A percentile compares a stretch with the other conserved stretches of the same genome.
phyloP scores from a whole-genome alignment of 1,284 basidiomycete genomes.

The Spongiforma sp. region DNA sequence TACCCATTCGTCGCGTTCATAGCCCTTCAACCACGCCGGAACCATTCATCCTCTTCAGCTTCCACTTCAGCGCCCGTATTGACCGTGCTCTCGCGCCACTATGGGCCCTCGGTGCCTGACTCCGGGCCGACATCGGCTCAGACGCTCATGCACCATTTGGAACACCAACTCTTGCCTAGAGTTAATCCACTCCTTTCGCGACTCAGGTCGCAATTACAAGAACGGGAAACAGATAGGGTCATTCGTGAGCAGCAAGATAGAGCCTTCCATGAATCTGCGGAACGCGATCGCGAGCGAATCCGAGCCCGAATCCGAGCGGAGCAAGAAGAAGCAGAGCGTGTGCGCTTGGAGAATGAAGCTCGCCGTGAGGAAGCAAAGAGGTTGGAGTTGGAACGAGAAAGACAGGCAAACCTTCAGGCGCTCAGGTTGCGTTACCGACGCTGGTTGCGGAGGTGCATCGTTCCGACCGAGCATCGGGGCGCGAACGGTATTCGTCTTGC shows the following conservation, averaged over 20 bases:
- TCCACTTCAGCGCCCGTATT: slow-evolving; percentile 56
- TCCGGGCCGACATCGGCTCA: slow-evolving; percentile 64
- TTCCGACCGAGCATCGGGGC: slow-evolving; percentile 42
- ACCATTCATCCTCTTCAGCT: slow-evolving; percentile 42
- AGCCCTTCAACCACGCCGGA: slow-evolving; percentile 79
- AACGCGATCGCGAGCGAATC: slow-evolving; percentile 75
- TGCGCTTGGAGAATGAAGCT: slow-evolving; percentile 36
- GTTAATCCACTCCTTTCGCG: slow-evolving; percentile 75
- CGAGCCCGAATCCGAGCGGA: slow-evolving; percentile 56
- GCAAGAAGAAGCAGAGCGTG: slow-evolving; percentile 39
- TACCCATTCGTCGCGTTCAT: slow-evolving; percentile 94
- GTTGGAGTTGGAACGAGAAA: slow-evolving; percentile 38
- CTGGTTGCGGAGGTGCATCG: slow-evolving; percentile 49
- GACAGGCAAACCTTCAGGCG: slow-evolving; percentile 36
- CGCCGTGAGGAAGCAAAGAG: slow-evolving; percentile 33
- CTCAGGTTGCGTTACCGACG: slow-evolving; percentile 53
- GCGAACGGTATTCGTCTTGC: slow-evolving; percentile 58
- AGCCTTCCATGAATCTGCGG: slow-evolving; percentile 71
- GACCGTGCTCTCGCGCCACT: slow-evolving; percentile 83
- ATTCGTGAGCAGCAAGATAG: slow-evolving; percentile 85
- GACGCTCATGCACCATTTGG: slow-evolving; percentile 69
- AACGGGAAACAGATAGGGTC: slow-evolving; percentile 67
- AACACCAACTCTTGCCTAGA: slow-evolving; percentile 77
- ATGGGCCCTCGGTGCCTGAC: slow-evolving; percentile 63
- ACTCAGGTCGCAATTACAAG: slow-evolving; percentile 53